Evolutionary conservation across 139 green algal species (phyloP), one percentile per base, ranked within the genome.

Genomic region (Chlorella sp.): DNA sequence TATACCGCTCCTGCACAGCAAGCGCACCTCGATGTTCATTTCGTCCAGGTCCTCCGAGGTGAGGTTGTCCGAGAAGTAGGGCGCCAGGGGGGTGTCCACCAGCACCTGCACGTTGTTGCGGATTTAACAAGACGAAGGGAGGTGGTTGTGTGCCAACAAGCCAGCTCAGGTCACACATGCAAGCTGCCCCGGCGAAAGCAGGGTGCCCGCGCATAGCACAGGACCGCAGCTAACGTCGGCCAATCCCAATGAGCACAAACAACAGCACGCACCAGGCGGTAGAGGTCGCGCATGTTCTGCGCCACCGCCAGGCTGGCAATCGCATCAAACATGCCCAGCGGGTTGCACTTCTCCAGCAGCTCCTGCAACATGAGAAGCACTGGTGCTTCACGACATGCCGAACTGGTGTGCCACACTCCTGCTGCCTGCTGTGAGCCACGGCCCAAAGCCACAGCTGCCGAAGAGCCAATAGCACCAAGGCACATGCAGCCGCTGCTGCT

Each of bases 281-380:
- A 99, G 80, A 99, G 94, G 88, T 99, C 97, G 32, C 96, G 93
- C 94, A 99, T 98, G 92, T 97, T 98, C 74, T 93, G 90, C 3
- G 97, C 97, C 36, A 99, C 97, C 23, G 96, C 97, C 83, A 99
- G 89, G 11, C 95, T 97, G 7, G 94, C 95, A 71, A 99, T 98
- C 64, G 88, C 94, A 87, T 99, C 97, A 92, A 99, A 99, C 92
- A 98, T 96, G 85, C 97, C 97, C 74, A 99, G 92, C 51, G 97
- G 97, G 88, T 99, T 95, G 90, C 97, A 99, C 90, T 99, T 99
- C 83, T 98, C 96, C 81, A 99, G 87, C 74, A 99, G 89, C 90
- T 99, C 97, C 91, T 98, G 91, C 81, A n/a, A n/a, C n/a, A n/a
- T n/a, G n/a, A n/a, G n/a, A n/a, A n/a, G n/a, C n/a, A n/a, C n/a